These are phyloP conservation scores for Crucibulum laeve DNA, from an alignment of 768 basidiomycete species.

Conservation along the genomic window DNA sequence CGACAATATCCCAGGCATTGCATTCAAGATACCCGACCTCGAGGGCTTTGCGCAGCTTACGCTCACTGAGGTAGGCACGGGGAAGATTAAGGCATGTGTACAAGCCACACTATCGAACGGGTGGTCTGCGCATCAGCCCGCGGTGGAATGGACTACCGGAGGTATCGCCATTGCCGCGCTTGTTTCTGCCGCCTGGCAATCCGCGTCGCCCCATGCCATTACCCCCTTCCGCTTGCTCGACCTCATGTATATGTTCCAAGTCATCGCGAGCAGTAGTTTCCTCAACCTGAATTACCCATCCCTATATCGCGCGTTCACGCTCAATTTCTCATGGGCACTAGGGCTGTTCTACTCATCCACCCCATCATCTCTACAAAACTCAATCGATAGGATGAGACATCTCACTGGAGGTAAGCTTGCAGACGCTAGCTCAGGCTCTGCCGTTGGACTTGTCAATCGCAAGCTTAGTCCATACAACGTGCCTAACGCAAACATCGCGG, in stretches of 20 bases:
- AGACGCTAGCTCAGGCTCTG: constrained; percentile 52
- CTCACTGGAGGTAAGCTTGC: constrained; percentile 75
- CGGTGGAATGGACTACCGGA: constrained; percentile 77
- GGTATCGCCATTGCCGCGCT: constrained; percentile 59
- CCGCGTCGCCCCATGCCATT: constrained; percentile 49
- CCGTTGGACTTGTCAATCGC: constrained; percentile 76
- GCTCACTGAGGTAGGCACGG: constrained; percentile 64
- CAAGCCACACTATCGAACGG: constrained; percentile 93
- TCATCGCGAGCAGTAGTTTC: constrained; percentile 74
- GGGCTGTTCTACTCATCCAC: constrained; percentile 61
- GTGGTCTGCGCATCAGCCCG: constrained; percentile 69
- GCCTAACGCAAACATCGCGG: not conserved
- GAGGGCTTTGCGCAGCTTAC: constrained; percentile 85
- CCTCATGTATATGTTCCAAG: constrained; percentile 78
- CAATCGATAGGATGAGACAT: constrained; percentile 80
- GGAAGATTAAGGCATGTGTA: constrained; percentile 79
- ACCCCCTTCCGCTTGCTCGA: constrained; percentile 79
- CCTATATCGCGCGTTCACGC: constrained; percentile 73
- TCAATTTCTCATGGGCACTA: constrained; percentile 89
- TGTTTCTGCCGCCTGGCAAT: constrained; percentile 61
- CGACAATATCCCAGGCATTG: constrained; percentile 67
- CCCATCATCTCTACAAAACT: constrained; percentile 63
- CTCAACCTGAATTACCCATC: constrained; percentile 86
- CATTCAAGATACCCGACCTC: constrained; percentile 85
- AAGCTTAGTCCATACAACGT: constrained; percentile 76